A percentile compares a stretch with the other conserved stretches of the same genome.
Conservation (phyloP, 768 basidiomycete species). For the Tulasnella calospora region DNA sequence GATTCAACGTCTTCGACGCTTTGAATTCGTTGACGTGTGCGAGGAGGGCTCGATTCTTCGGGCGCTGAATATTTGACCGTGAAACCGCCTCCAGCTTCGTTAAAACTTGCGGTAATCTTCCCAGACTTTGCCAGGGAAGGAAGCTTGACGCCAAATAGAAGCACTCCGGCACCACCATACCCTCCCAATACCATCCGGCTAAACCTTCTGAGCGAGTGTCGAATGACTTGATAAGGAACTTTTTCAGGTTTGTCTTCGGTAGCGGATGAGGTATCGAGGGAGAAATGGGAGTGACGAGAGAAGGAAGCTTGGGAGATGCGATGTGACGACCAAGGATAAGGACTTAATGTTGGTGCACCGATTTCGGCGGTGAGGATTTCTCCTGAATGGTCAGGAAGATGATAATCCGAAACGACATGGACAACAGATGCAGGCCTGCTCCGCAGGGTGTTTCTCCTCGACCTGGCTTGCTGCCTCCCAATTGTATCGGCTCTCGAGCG, state of each 20-base stretch:
- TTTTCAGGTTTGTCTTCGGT: background rate
- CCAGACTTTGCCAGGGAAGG: constrained; percentile 24
- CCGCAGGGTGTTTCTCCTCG: constrained; percentile 17
- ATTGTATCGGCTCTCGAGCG: constrained; percentile 34
- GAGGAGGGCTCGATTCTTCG: background rate
- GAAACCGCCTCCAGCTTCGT: constrained; percentile 12
- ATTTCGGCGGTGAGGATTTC: constrained; percentile 79
- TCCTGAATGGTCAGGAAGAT: constrained; percentile 56
- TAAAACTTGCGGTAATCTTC: background rate
- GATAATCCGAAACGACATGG: constrained; percentile 68
- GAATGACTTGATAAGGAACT: constrained; percentile 38
- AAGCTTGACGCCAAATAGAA: constrained; percentile 69
- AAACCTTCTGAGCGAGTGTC: constrained; percentile 65
- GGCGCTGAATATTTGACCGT: background rate
- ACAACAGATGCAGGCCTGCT: constrained; percentile 48
- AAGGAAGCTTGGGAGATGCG: constrained; percentile 36
- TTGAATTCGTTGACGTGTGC: background rate
- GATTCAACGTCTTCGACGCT: background rate
- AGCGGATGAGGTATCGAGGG: constrained; percentile 19
- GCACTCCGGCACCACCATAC: constrained; percentile 73
- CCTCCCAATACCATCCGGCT: constrained; percentile 81
- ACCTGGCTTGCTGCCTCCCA: constrained; percentile 15
- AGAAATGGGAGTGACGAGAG: constrained; percentile 36
- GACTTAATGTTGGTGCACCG: constrained; percentile 44
- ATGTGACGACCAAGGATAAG: background rate